Conservation (phyloP, 225 moss, liverwort and hornwort species). For the Polytrichum commune region DNA sequence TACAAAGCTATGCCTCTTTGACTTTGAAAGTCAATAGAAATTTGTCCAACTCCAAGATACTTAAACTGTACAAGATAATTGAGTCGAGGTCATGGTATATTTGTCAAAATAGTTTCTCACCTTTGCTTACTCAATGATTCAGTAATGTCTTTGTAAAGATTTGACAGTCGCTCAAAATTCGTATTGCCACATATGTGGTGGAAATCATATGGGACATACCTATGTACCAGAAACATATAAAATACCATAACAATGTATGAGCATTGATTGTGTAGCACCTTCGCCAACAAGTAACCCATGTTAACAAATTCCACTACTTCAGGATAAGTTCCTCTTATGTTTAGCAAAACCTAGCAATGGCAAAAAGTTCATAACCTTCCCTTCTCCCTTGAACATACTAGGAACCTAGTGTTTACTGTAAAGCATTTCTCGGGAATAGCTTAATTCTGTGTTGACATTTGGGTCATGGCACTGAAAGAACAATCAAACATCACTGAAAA, state of each 20-base stretch:
- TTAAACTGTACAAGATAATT: neutral
- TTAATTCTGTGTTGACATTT: no score
- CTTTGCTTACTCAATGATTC: slow-evolving; percentile 56
- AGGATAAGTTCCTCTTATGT: no score
- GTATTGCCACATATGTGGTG: slow-evolving; percentile 73
- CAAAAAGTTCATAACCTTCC: no score
- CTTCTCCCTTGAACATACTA: no score
- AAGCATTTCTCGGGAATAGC: no score
- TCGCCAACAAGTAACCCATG: no score
- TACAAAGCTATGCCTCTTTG: no score
- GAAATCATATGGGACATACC: slow-evolving; percentile 81
- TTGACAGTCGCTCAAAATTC: slow-evolving; percentile 58
- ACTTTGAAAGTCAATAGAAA: no score
- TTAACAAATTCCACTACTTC: no score
- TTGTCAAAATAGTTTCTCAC: slow-evolving; percentile 13
- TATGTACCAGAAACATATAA: slow-evolving; percentile 9
- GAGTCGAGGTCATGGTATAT: neutral
- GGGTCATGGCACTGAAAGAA: neutral
- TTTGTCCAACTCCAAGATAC: neutral
- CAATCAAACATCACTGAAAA: neutral
- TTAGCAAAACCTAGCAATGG: no score
- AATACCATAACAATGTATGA: neutral
- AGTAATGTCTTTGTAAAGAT: slow-evolving; percentile 53
- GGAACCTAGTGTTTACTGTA: no score
- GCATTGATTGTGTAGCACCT: no score